Evolutionary conservation across 1,284 basidiomycete species (phyloP).

Genomic region (Fomitopsis palustris): DNA sequence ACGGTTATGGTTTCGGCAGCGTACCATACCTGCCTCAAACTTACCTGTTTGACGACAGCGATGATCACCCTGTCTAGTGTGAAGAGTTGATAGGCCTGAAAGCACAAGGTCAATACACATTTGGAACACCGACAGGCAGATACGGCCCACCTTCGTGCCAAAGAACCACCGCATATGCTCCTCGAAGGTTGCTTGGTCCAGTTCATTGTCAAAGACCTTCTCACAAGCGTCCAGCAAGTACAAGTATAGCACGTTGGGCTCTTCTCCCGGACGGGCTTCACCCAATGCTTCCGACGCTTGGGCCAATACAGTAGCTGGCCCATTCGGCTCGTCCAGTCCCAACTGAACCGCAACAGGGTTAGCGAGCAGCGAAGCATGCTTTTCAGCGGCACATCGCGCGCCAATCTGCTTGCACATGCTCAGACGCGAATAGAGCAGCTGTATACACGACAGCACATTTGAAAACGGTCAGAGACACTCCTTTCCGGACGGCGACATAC

Average conservation of each 20-base stretch:
- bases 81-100: constrained; percentile 80
- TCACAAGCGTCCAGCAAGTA: constrained; percentile 92
- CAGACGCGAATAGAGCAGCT: constrained; percentile 91
- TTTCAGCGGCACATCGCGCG: constrained; percentile 54
- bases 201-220: constrained; percentile 89
- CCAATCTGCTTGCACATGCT: constrained; percentile 84
- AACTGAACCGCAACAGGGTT: constrained; percentile 74
- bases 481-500: constrained; percentile 40
- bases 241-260: constrained; percentile 72
- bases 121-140: constrained; percentile 13
- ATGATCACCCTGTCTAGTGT: constrained; percentile 90
- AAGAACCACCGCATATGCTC: constrained; percentile 97
- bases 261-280: constrained; percentile 31
- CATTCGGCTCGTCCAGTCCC: constrained; percentile 73
- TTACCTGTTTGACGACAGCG: constrained; percentile 85
- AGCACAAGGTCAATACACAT: background rate
- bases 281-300: constrained; percentile 59
- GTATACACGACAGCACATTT: background rate
- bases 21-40: constrained; percentile 14
- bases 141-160: constrained; percentile 77
- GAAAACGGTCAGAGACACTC: background rate
- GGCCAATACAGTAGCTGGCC: constrained; percentile 62
- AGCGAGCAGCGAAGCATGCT: constrained; percentile 55
- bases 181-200: constrained; percentile 89
- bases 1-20: constrained; percentile 1